These are phyloP conservation scores for Dioscorea zingiberensis DNA, from an alignment of 106 monocot species.

Conservation along the genomic window DNA sequence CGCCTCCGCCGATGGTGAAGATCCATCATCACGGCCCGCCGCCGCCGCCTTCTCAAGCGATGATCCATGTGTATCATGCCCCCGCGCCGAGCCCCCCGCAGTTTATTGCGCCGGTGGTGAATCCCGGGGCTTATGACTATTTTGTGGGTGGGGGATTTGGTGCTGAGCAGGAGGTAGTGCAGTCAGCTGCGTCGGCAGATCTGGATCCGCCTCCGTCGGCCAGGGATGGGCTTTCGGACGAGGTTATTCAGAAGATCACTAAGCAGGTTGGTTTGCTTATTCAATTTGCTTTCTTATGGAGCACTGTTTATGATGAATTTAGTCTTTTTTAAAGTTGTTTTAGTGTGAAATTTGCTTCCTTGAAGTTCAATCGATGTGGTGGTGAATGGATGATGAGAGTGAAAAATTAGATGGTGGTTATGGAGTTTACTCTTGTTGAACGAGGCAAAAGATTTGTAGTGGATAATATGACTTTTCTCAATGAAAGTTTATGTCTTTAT, in stretches of 20 bases:
- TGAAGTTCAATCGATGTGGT: too few relatives aligned
- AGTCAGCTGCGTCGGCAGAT: conserved; percentile 13
- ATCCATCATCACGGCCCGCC: conserved; percentile 19
- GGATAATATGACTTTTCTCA: not conserved
- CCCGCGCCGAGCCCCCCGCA: conserved; percentile 4
- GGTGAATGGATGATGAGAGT: too few relatives aligned
- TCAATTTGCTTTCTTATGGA: not conserved
- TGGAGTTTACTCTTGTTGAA: not conserved
- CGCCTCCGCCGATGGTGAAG: conserved; percentile 21
- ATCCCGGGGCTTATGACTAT: conserved; percentile 18
- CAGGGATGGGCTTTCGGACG: conserved; percentile 47
- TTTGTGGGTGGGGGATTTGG: conserved; percentile 12
- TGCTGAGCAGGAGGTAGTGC: conserved; percentile 16
- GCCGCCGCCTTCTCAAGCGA: conserved; percentile 2
- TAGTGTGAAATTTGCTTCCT: too few relatives aligned
- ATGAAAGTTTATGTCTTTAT: not conserved
- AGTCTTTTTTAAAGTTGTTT: too few relatives aligned
- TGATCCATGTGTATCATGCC: conserved; percentile 23
- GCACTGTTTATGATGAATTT: too few relatives aligned
- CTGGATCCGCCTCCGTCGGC: conserved; percentile 1
- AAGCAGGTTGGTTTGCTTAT: conserved; percentile 45
- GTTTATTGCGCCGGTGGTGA: conserved; percentile 6
- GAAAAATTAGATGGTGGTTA: too few relatives aligned
- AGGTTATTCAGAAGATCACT: conserved; percentile 52
- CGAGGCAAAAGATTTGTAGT: not conserved